These are phyloP conservation scores for Boletellus ananas DNA, from an alignment of 768 basidiomycete species.

Conservation along the genomic window DNA sequence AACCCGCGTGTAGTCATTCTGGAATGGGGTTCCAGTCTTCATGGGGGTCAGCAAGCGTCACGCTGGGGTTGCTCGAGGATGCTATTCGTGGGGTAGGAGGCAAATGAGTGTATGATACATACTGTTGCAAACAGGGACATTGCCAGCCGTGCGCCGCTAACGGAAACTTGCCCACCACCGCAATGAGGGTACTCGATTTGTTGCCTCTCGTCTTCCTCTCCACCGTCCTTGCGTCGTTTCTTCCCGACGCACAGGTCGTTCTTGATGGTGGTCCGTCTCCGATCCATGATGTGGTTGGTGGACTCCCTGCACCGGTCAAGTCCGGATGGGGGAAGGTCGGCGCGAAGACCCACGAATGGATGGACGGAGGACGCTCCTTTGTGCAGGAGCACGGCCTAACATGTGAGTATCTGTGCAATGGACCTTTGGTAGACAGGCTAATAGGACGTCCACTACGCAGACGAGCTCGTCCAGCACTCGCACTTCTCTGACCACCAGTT, in stretches of 20 bases:
- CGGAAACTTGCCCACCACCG: conserved; percentile 2
- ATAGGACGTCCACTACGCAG: conserved; percentile 22
- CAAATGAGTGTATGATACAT: background rate
- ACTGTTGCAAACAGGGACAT: background rate
- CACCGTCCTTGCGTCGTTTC: conserved; percentile 35
- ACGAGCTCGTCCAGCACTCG: conserved; percentile 61
- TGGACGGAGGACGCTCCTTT: conserved; percentile 59
- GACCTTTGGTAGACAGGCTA: background rate
- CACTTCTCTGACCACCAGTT: conserved; percentile 51
- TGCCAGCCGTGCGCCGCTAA: background rate
- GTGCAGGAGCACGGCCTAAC: conserved; percentile 66
- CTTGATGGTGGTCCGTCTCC: conserved; percentile 31
- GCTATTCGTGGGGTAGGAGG: conserved; percentile 29
- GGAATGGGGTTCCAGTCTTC: conserved; percentile 63
- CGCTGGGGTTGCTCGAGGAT: conserved; percentile 43
- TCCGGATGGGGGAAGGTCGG: conserved; percentile 39
- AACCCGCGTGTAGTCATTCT: conserved; percentile 43
- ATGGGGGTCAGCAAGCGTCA: conserved; percentile 59
- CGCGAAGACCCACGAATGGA: conserved; percentile 57
- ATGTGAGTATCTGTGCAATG: conserved; percentile 48
- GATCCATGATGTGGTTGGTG: conserved; percentile 26
- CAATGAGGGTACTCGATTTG: conserved; percentile 39
- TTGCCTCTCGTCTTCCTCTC: conserved; percentile 35
- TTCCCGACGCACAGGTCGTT: conserved; percentile 44
- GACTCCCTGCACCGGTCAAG: conserved; percentile 42